phyloP scores from a whole-genome alignment of 2,329 filamentous ascomycete genomes.

The Cladophialophora bantiana region DNA sequence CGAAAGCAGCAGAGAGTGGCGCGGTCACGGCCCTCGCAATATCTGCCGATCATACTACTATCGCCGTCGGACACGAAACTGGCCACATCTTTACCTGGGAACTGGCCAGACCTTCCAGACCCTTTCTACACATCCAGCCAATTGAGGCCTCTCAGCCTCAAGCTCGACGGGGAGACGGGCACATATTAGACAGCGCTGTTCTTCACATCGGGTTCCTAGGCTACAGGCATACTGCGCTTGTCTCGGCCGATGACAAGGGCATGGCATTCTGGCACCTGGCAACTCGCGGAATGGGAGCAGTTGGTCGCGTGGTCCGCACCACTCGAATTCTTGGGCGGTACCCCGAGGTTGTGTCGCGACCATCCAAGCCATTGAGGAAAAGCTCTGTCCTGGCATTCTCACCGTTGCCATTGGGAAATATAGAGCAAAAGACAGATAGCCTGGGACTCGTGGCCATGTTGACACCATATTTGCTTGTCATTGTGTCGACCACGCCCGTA shows the following conservation, averaged over 20 bases:
- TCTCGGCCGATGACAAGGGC: slow-evolving; percentile 90
- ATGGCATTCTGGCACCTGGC: slow-evolving; percentile 99
- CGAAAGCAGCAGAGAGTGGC: slow-evolving; percentile 92
- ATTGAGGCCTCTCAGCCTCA: slow-evolving; percentile 71
- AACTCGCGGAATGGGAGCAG: slow-evolving; percentile 83
- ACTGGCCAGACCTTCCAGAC: slow-evolving; percentile 77
- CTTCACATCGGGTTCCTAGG: slow-evolving; percentile 95
- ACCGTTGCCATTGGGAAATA: slow-evolving; percentile 89
- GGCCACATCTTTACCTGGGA: slow-evolving; percentile 99
- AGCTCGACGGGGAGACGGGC: slow-evolving; percentile 76
- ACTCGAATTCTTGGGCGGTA: slow-evolving; percentile 91
- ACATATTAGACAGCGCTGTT: slow-evolving; percentile 77
- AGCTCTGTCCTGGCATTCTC: slow-evolving; percentile 95
- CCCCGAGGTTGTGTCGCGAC: slow-evolving; percentile 70
- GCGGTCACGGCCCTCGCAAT: slow-evolving; percentile 85
- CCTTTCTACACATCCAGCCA: slow-evolving; percentile 86
- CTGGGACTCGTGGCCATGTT: slow-evolving; percentile 94
- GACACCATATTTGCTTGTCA: slow-evolving; percentile 92
- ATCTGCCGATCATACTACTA: slow-evolving; percentile 90
- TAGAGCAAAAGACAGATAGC: slow-evolving; percentile 83
- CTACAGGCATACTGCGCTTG: slow-evolving; percentile 88
- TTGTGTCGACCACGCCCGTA: slow-evolving; percentile 95
- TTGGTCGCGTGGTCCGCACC: slow-evolving; percentile 86
- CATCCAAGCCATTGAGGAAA: slow-evolving; percentile 77
- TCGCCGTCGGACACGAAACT: slow-evolving; percentile 87